Evolutionary conservation across 768 basidiomycete genomes (phyloP), one percentile per base, ranked within the genome.

Genomic region (Hygrocybe coccinea): DNA sequence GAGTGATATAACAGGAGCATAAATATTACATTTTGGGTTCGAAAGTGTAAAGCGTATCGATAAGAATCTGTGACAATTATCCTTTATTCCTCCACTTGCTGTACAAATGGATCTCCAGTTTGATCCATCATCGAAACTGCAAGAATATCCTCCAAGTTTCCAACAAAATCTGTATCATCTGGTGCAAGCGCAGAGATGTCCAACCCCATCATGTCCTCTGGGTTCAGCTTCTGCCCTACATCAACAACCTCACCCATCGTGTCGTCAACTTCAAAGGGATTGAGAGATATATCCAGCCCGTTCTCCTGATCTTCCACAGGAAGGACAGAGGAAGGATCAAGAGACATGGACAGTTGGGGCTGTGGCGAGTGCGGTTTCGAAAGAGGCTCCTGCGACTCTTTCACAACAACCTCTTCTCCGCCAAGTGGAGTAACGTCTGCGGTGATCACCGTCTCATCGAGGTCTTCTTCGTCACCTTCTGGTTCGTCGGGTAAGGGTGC

Each of bases 401-500:
- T 73, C 39, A 56, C 65, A 29, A 63, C 63, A 37, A 67, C 65
- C 19, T 67, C 63, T n/a, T 75, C 65, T 6, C 52, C 68, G 17
- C 62, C 57, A 37, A 67, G 64, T 46, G 72, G 67, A 52, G 69
- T 65, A 65, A 76, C 67, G 60, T n/a, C 39, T 36, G 37, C 52
- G 21, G 29, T n/a, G n/a, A n/a, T 29, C 5, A 14, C 41, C 17
- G 68, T 62, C 57, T 87, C 87, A 52, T 89, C 89, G 58, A 82
- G 79, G 54, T 88, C 86, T 54, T 91, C 89, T 46, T 89, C 88
- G 50, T 87, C 84, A 44, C 80, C 80, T 45, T 91, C 89, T 22
- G 84, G 81, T 60, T 91, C 89, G 54, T 82, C 80, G 4, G 88
- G 90, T 41, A 92, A 74, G 15, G 90, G 90, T 1, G 83, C 90